Evolutionary conservation across 352 stramenopile species (phyloP), one percentile per base, ranked within the genome.

Genomic region (Globisporangium spiculum): DNA sequence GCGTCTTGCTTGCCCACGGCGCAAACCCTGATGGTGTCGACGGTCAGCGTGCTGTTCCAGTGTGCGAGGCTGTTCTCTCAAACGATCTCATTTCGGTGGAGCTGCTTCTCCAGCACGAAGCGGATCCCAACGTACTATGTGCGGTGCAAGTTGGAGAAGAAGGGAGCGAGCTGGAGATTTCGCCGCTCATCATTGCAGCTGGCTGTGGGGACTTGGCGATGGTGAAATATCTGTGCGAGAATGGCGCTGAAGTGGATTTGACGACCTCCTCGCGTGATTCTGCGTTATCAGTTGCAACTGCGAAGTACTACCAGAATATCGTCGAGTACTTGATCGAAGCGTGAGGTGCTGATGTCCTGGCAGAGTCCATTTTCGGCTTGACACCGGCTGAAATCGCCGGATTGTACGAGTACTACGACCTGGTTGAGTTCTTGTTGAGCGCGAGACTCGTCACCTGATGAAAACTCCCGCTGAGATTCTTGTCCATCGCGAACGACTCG

Each of bases 141-240:
- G 30, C 2, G n/a, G 22, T 58, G 24, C 52, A 16, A 22, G 52
- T 30, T 34, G 52, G 52, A 58, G 52, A n/a, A 22, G 24, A 34
- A 12, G 12, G 30, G 14, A 22, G 38, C 38, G 38, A 58, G 10
- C 52, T 58, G 22, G 52, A 58, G 52, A 58, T 36, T 24, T 58
- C 52, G 52, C 52, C 52, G 30, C 22, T 58, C 52, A 58, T 58
- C 24, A 16, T 58, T 24, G 52, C 52, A 58, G 52, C 52, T 34
- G 52, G 52, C 52, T 20, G 22, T 30, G 52, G 52, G 14, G 16
- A 36, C 18, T 10, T 58, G 1, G 6, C 34, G 8, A 16, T 34
- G 52, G 24, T 10, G 22, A 32, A 58, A 30, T n/a, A 3, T 26
- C 5, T 58, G 52, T 34, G 22, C 10, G 52, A 58, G 52, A 58